Evolutionary conservation across 805 yeast species (phyloP), one percentile per base, ranked within the genome.

Genomic region (Candida boidinii): DNA sequence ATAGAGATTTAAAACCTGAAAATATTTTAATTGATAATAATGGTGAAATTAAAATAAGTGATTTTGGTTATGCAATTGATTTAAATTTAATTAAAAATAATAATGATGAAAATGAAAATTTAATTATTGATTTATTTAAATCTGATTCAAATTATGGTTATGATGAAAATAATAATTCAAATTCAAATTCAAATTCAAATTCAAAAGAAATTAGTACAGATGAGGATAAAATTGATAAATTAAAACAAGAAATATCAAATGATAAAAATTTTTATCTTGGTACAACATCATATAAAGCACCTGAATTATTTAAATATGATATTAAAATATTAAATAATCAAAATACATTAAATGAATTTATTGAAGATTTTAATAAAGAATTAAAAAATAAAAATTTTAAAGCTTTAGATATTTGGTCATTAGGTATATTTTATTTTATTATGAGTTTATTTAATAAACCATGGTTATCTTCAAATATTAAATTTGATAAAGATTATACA

Each of bases 1-100:
- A 72, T 43, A 42, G 77, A 17, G 79, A 72, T 40, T 49, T 72
- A 28, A 72, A 72, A 42, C 77, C 78, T 2, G 78, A 72, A 38
- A 73, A 73, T 46, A 58, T 66, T 27, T 46, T 73, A 16, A 61
- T 72, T 27, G 73, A 64, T 42, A 46, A 44, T 8, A 42, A 51
- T 11, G 79, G 79, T 3, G 49, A 49, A 10, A 51, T 72, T 24
- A 63, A 66, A 31, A 54, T 70, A 28, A 53, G 63, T 16, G 79
- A 73, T 44, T 73, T 73, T 43, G 76, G 77, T 3, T 70, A 64
- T 50, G 64, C 71, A 11, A 34, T 69, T 11, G 58, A 66, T 41
- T 43, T 63, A 21, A 37, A 43, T 20, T 34, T 46, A 7, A 17
- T 51, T 2, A 39, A 39, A 9, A 12, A 30, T 19, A 47, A 53